Evolutionary conservation across 371 early-diverging fungal genomes (phyloP), one percentile per base, ranked within the genome.

Genomic region (Saksenaea oblongispora): DNA sequence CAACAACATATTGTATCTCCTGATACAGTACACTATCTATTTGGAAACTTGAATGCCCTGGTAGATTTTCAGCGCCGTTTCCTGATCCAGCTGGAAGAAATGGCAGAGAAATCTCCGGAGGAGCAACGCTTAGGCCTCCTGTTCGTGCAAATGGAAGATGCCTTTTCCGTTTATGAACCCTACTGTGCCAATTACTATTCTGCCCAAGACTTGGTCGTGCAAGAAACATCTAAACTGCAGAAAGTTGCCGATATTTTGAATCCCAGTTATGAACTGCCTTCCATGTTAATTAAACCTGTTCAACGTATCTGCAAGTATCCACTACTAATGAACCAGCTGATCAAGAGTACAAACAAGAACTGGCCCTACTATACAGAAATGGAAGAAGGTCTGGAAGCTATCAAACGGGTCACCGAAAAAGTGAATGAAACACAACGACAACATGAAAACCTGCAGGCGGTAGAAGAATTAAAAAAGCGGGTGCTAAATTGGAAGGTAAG

Each of bases 301-400:
- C 98, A 99, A 78, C 89, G 99, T 62, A 91, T 98, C 62, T 95
- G 97, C 84, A 96, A 95, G 83, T 99, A 98, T 76, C 95, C 96
- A 22, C 80, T 97, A 28, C 85, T 97, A 53, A 82, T 97, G 67
- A 80, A 87, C 59, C 93, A 96, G 69, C 85, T 97, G 58, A 78
- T 93, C 70, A 94, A 94, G 74, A 84, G 85, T 65, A 89, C 91
- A 18, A 79, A 90, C 54, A 75, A 82, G 34, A 73, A 84, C 15
- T 90, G 91, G 69, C 87, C 90, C 1, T 82, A 87, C 68, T 86
- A 84, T 68, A 66, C 83, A 14, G 98, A 97, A 71, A 82, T 97
- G 64, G 78, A 87, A 41, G 79, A 86, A 9, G 96, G 95, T 36
- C 77, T 91, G 28, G 86, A 84, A 14, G 83, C 93, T 9, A 90